phyloP scores from a whole-genome alignment of 2,329 filamentous ascomycete genomes.

The Elsinoe fawcettii region DNA sequence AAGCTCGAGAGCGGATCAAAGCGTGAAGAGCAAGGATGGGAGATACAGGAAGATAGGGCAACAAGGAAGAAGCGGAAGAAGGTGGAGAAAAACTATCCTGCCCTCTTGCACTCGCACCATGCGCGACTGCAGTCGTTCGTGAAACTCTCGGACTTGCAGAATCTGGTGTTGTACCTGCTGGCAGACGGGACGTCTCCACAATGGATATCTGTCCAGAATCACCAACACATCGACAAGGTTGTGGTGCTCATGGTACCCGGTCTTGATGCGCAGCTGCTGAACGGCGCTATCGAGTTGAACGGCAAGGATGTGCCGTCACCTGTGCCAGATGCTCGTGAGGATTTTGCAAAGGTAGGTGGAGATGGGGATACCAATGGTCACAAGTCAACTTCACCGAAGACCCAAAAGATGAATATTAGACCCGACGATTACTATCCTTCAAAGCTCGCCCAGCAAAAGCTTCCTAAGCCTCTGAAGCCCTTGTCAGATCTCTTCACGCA shows the following conservation, averaged over 20 bases:
- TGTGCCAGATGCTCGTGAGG: neutral
- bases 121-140: slow-evolving; percentile 49
- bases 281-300: slow-evolving; percentile 42
- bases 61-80: slow-evolving; percentile 27
- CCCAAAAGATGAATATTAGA: slow-evolving; percentile 28
- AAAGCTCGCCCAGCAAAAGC: slow-evolving; percentile 33
- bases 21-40: slow-evolving; percentile 24
- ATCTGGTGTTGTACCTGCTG: slow-evolving; percentile 52
- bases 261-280: slow-evolving; percentile 83
- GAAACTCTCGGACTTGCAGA: slow-evolving; percentile 52
- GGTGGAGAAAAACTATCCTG: slow-evolving; percentile 43
- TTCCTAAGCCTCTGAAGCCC: slow-evolving; percentile 44
- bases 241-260: slow-evolving; percentile 90
- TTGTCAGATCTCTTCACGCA: slow-evolving; percentile 78
- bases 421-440: slow-evolving; percentile 45
- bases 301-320: neutral
- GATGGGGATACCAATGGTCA: neutral
- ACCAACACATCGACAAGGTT: slow-evolving; percentile 57
- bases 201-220: slow-evolving; percentile 55
- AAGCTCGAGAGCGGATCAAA: neutral
- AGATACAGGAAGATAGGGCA: slow-evolving; percentile 21
- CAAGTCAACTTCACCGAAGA: neutral
- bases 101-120: slow-evolving; percentile 45
- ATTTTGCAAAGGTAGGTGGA: slow-evolving; percentile 3
- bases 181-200: slow-evolving; percentile 55